Evolutionary conservation across 2,329 filamentous ascomycete species (phyloP).

Genomic region (Ceratocystiopsis brevicomis): DNA sequence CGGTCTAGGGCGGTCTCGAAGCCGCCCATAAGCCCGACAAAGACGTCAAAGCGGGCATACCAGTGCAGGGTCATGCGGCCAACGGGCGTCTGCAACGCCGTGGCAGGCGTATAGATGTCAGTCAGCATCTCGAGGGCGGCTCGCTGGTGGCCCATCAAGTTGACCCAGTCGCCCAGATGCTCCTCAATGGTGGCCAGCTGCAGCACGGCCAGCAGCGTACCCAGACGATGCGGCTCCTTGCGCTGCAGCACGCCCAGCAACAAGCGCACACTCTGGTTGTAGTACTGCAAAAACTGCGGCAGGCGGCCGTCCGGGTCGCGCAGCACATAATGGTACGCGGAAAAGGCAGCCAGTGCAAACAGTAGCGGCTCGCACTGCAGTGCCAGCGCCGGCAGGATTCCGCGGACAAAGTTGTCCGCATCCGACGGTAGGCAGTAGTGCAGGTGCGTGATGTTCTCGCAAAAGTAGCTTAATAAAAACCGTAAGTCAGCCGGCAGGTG

Average conservation of each 20-base stretch:
- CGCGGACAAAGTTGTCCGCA: constrained; percentile 52
- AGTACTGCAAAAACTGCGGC: constrained; percentile 69
- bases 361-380: constrained; percentile 59
- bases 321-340: constrained; percentile 69
- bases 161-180: constrained; percentile 88
- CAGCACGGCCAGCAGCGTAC: constrained; percentile 69
- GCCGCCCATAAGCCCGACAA: constrained; percentile 65
- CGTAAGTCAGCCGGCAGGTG: constrained; percentile 51
- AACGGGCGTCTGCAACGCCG: constrained; percentile 49
- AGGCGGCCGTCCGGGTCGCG: constrained; percentile 53
- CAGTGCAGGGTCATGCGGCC: constrained; percentile 63
- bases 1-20: constrained; percentile 53
- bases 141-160: constrained; percentile 78
- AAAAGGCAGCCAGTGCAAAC: constrained; percentile 72
- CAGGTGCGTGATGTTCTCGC: constrained; percentile 56
- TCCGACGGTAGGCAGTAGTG: constrained; percentile 68
- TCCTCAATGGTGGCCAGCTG: constrained; percentile 94
- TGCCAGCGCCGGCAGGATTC: constrained; percentile 52
- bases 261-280: constrained; percentile 69
- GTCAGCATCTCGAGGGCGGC: constrained; percentile 70
- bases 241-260: constrained; percentile 53
- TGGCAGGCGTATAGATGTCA: constrained; percentile 58
- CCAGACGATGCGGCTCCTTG: constrained; percentile 50
- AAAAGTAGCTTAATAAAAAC: constrained; percentile 62
- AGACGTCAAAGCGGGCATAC: constrained; percentile 79